Evolutionary conservation across 345 rosid species (phyloP), one percentile per base, ranked within the genome.

Genomic region (Corymbia maculata): DNA sequence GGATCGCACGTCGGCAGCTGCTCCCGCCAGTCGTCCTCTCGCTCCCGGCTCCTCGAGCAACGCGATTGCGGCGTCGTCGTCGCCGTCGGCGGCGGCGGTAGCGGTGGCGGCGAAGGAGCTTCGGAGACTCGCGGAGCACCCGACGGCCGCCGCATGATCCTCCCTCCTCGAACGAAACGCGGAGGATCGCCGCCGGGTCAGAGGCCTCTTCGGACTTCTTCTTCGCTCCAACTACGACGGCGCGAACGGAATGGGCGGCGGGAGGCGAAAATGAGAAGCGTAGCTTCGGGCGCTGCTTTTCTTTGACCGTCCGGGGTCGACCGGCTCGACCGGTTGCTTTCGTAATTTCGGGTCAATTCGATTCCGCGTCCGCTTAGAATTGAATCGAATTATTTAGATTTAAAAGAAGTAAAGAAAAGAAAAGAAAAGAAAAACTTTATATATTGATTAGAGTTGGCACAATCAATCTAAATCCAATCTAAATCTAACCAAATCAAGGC

Each of bases 141-240:
- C 79, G 96, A 85, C 7, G 97, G 94, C 90, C 99, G 92, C 85
- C 90, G 96, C 98, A 97, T 95, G 93, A 92, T 90, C 89, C 89
- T 75, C 84, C 84, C 2, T 42, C 28, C 84, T 42, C 84, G 84
- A 2, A 14, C 15, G 28, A 13, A 42, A 42, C 84, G 49, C 49
- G 28, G 42, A 17, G 49, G 84, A 42, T 42, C 84, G 15, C 49
- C 84, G 49, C 49, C 82, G 26, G 44, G 82, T 4, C 82, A 26
- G 82, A 75, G 82, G 8, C 9, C 26, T 75, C 2, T 13, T 75
- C 11, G 49, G 26, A 6, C 84, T 75, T 42, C 84, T 75, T 6
- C 82, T 42, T 42, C 49, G 49, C 24, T 75, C 26, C 84, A 45
- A 22, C 84, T 6, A 49, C 49, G 84, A 42, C 15, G 84, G 84